Conservation (phyloP, 768 basidiomycete species). For the Mycena vitilis region DNA sequence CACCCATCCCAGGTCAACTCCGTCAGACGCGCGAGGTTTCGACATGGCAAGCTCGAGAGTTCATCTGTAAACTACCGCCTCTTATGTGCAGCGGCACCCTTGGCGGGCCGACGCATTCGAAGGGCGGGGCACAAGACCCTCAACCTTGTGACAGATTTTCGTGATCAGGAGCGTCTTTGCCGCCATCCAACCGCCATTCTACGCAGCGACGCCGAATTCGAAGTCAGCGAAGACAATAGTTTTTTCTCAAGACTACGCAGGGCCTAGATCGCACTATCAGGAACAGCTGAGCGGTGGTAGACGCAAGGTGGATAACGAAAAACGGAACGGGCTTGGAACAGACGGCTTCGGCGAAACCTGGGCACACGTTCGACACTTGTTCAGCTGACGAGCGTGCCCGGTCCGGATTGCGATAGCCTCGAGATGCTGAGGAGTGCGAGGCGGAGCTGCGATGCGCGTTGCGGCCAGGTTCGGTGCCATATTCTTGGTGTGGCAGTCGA, state of each 20-base stretch:
- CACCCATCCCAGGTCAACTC: slow-evolving; percentile 48
- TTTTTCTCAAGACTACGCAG: not conserved
- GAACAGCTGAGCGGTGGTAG: not conserved
- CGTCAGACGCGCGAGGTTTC: slow-evolving; percentile 38
- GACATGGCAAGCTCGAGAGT: slow-evolving; percentile 15
- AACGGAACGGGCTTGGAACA: not conserved
- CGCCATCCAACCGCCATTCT: not conserved
- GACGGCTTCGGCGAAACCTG: not conserved
- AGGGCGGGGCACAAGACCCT: slow-evolving; percentile 25
- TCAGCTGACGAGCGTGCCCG: slow-evolving; percentile 14
- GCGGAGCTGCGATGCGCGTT: not conserved
- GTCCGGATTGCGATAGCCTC: not conserved
- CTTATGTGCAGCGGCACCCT: slow-evolving; percentile 10
- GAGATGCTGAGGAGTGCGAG: too few relatives aligned
- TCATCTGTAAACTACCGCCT: not conserved
- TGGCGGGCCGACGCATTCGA: slow-evolving; percentile 24
- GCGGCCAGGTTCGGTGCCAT: not conserved
- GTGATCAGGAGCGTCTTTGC: slow-evolving; percentile 8
- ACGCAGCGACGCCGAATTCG: not conserved
- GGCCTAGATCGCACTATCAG: not conserved
- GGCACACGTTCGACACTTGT: not conserved
- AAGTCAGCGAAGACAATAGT: not conserved
- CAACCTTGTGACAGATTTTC: slow-evolving; percentile 18
- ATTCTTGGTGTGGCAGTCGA: not conserved
- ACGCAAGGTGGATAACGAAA: not conserved